These are phyloP conservation scores for Nannochloris sp. DNA, from an alignment of 139 green algal genomes.

Conservation along the genomic window DNA sequence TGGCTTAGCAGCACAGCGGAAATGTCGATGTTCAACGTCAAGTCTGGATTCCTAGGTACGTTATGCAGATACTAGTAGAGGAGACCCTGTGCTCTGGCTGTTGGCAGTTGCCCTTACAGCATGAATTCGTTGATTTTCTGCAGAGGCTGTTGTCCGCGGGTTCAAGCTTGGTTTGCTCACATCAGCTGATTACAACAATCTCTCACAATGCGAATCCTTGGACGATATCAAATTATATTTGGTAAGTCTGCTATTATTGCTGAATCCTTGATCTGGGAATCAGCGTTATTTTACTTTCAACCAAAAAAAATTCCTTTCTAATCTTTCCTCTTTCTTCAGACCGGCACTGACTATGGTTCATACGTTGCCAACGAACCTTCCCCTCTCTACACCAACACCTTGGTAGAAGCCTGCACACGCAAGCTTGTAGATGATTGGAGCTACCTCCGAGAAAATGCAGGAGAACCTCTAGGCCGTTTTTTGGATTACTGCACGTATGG, in stretches of 20 bases:
- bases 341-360: slow-evolving; percentile 82
- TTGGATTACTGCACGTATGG: slow-evolving; percentile 98
- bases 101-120: too few relatives aligned
- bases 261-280: neutral
- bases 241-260: too few relatives aligned
- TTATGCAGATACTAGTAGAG: neutral
- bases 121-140: too few relatives aligned
- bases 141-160: slow-evolving; percentile 92
- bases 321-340: slow-evolving; percentile 35
- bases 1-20: slow-evolving; percentile 14
- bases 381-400: slow-evolving; percentile 81
- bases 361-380: slow-evolving; percentile 89
- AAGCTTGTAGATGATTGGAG: slow-evolving; percentile 98
- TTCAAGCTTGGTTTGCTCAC: slow-evolving; percentile 82
- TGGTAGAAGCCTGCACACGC: slow-evolving; percentile 92
- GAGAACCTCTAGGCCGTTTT: slow-evolving; percentile 81
- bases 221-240: slow-evolving; percentile 99
- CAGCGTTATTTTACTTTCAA: too few relatives aligned
- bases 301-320: neutral
- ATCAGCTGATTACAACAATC: slow-evolving; percentile 93
- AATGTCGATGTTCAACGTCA: slow-evolving; percentile 84
- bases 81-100: neutral
- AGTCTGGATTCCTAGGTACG: slow-evolving; percentile 92
- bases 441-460: slow-evolving; percentile 79
- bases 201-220: slow-evolving; percentile 93